Base-by-base conservation (phyloP, 106 monocot genomes). In the Ottelia alismoides region DNA sequence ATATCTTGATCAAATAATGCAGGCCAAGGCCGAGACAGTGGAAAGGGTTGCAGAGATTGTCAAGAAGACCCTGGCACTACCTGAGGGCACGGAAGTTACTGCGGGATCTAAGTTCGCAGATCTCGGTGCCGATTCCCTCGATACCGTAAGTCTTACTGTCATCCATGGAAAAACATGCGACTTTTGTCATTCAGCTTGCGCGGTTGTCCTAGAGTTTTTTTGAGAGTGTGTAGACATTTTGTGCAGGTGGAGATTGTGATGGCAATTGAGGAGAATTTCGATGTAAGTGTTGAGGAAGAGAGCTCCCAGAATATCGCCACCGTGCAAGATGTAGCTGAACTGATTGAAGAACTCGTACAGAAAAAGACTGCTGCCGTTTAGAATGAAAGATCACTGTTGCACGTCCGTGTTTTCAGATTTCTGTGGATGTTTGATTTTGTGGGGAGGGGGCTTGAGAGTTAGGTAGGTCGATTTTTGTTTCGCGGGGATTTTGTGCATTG, bases 241-340 rank as follows among this genome's bases (percentile, higher is more conserved):
- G 9, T 21, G 7, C 27, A 58, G 81, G 81, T 81, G 28, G 81
- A 81, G 48, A 69, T 81, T 48, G 81, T 81, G 40, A 81, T 81
- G 81, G 69, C 59, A 20, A 52, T 81, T 0, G 81, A 81, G 57
- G 76, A 75, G 56, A 64, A 51, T 9, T 81, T 81, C 28, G 64
- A 52, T 9, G 69, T 81, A 68, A 57, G 47, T 32, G 76, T 81
- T 43, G 75, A 81, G 22, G 81, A 81, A 57, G 68, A 69, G 11
- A 59, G 53, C 20, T 67, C 76, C 4, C 68, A 68, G 56, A 48
- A 24, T 60, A 81, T 81, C 18, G 52, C 44, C 11, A 76, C 81
- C 0, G 81, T 81, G 30, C 76, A 76, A 31, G 69, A 81, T 53
- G 81, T 76, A 11, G 81, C 81, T 21, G 65, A 76, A 52, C 53